Conservation (phyloP, 1,284 basidiomycete species). For the Melampsora americana region DNA sequence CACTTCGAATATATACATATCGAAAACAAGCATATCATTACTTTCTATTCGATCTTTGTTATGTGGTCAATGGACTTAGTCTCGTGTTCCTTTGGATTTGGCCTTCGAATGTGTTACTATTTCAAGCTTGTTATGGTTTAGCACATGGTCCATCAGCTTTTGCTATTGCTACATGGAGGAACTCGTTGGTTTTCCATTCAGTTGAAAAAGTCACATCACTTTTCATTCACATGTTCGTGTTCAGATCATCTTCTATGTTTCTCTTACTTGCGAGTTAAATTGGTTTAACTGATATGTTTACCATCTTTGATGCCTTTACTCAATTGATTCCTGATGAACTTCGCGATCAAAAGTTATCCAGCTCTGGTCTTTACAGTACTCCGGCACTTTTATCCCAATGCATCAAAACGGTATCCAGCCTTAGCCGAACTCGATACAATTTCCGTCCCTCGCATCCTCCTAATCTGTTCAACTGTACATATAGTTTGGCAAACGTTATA, state of each 20-base stretch:
- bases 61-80: constrained; percentile 51
- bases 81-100: constrained; percentile 51
- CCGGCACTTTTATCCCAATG: constrained; percentile 43
- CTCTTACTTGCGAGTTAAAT: constrained; percentile 43
- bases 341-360: constrained; percentile 27
- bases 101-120: constrained; percentile 49
- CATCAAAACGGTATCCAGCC: constrained; percentile 26
- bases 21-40: constrained; percentile 50
- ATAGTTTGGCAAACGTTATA: constrained; percentile 51
- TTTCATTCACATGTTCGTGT: constrained; percentile 52
- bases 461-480: constrained; percentile 43
- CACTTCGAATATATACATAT: constrained; percentile 51
- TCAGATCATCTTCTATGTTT: constrained; percentile 44
- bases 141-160: constrained; percentile 49
- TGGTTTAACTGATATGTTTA: constrained; percentile 47
- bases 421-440: constrained; percentile 29
- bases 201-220: constrained; percentile 53
- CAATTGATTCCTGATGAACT: background rate
- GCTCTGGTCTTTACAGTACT: constrained; percentile 43
- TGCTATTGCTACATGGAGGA: constrained; percentile 53
- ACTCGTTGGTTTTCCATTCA: constrained; percentile 53
- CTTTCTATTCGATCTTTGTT: constrained; percentile 52
- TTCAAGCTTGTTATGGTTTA: constrained; percentile 51
- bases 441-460: constrained; percentile 4
- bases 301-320: constrained; percentile 43